Evolutionary conservation across 192 early-diverging fungal genomes (phyloP), one percentile per base, ranked within the genome.

Genomic region (Coemansia sp.): DNA sequence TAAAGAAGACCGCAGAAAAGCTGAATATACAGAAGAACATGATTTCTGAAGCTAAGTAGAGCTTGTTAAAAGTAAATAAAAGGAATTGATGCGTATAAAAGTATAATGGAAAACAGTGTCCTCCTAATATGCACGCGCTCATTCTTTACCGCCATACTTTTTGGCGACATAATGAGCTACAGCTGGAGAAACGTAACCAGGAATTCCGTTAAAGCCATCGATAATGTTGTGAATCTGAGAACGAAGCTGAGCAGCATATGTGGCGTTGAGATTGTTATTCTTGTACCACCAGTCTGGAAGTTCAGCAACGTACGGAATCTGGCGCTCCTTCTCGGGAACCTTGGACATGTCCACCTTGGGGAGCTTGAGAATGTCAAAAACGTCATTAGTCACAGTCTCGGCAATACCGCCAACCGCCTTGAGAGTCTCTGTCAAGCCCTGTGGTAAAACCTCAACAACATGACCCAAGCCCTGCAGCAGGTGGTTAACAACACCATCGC

Each of bases 121-220:
- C 14, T 17, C 39, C 9, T 17, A 17, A 46, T 46, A 17, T 46
- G 39, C 39, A 46, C 17, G 39, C 11, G 39, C 39, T 46, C 39
- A 46, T 46, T 31, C 30, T 25, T 64, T 58, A 50, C n/a, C 61
- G 11, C 63, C 79, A 24, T 82, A 82, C 61, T 82, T 82, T 64
- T 73, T 76, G 22, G 79, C 66, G 0, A 71, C 68, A 57, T 83
- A 83, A 71, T 83, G 72, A 59, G 64, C 62, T 6, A 71, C 72
- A 11, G 80, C 67, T 6, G 80, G 80, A 8, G 80, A 83, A 24
- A 83, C 61, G 55, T 83, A 83, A 4, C 76, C 74, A 4, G 64
- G 68, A 36, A 83, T 83, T 20, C 66, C 65, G 68, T 83, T 83
- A 60, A 60, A 78, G 20, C 76, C 76, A 27, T 83, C 76, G 61